Conservation (phyloP, 2,329 filamentous ascomycete genomes). For the Verticillium albo-atrum region DNA sequence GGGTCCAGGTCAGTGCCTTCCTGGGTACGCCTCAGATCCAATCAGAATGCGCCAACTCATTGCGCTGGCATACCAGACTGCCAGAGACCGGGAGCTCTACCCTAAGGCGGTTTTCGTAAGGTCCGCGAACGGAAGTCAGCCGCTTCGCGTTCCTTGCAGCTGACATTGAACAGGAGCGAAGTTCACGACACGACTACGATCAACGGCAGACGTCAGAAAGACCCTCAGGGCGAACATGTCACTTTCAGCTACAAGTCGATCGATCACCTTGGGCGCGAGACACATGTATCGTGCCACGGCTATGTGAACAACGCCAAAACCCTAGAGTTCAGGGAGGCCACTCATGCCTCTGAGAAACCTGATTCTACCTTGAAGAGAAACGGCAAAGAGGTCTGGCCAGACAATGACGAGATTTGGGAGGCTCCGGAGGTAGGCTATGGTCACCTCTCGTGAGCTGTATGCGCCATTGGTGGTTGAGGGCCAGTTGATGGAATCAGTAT, state of each 20-base stretch:
- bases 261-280: constrained; percentile 4
- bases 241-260: constrained; percentile 9
- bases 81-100: neutral
- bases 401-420: constrained; percentile 3
- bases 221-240: constrained; percentile 7
- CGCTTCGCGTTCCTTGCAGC: neutral
- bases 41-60: neutral
- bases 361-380: constrained; percentile 6
- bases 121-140: neutral
- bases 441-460: neutral
- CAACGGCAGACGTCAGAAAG: constrained; percentile 5
- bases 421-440: neutral
- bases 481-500: too few relatives aligned
- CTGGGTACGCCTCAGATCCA: neutral
- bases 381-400: constrained; percentile 7
- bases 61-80: neutral
- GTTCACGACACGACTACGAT: constrained; percentile 6
- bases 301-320: constrained; percentile 6
- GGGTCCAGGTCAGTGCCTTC: neutral
- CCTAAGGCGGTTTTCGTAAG: neutral
- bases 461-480: too few relatives aligned
- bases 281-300: constrained; percentile 9
- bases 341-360: constrained; percentile 1
- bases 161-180: neutral
- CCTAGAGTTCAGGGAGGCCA: constrained; percentile 4